Base-by-base conservation (phyloP, 1,284 basidiomycete species). In the Cystobasidium pallidum region DNA sequence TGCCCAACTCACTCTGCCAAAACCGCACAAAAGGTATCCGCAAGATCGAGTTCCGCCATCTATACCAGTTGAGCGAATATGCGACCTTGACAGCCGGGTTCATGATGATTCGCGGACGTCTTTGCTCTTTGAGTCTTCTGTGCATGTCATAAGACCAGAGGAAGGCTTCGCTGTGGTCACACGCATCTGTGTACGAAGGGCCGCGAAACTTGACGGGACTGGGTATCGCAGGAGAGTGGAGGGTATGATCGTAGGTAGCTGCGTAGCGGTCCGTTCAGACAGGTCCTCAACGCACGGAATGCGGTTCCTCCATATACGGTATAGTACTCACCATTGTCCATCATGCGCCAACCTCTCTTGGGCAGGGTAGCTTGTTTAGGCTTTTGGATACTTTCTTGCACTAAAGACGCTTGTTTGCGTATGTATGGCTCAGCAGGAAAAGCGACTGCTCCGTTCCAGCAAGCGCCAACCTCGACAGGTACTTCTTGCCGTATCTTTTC, bases 381-480 rank as follows among this genome's bases (percentile, higher is more conserved):
- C 15, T 26, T 49, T 39, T 39, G 36, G 68, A 51, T n/a, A 24
- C 28, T 21, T 11, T 45, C 47, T n/a, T n/a, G n/a, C n/a, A n/a
- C n/a, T 47, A 24, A 15, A 55, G 66, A 26, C 28, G 34, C 65
- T 51, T 30, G 45, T 45, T 36, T 43, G 1, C 36, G 41, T 2
- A 84, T 78, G 71, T 86, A 78, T 34, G 85, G 84, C 55, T 83
- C 83, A 0, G 86, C 82, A 21, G 78, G 75, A 76, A 87, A 84
- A 0, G 82, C 84, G 51, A 84, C 83, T 68, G 86, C 84, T 30
- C 87, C 87, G 78, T 88, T 87, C 87, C 87, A 87, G 79, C 86
- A 87, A 0, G 84, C 78, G 62, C 85, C 84, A 3, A 86, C 86
- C 10, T 83, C 82, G n/a, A 85, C 83, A 0, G 84, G 83, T 41